These are phyloP conservation scores for Stentor coeruleus DNA, from an alignment of 73 alveolate species.

Conservation along the genomic window DNA sequence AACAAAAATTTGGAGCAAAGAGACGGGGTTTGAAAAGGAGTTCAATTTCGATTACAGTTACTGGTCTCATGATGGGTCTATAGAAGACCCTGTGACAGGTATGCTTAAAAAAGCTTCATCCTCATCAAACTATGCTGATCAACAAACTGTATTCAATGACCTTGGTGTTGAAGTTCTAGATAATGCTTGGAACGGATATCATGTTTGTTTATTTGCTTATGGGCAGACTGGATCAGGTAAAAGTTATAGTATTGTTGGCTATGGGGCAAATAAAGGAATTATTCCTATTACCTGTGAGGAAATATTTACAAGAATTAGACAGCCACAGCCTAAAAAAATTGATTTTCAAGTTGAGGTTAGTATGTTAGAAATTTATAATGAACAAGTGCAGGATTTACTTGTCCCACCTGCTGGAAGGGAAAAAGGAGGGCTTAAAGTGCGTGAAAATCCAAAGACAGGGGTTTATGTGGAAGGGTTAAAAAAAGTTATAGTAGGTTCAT, in stretches of 20 bases:
- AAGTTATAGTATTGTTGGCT: constrained; percentile 98
- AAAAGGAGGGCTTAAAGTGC: constrained; percentile 86
- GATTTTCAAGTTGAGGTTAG: constrained; percentile 63
- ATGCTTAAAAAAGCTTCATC: constrained; percentile 6
- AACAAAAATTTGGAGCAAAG: constrained; percentile 28
- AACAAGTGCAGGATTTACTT: constrained; percentile 92
- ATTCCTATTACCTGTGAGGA: constrained; percentile 98
- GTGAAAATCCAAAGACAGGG: constrained; percentile 87
- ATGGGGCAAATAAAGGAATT: constrained; percentile 97
- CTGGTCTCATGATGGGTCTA: constrained; percentile 99
- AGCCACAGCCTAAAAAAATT: constrained; percentile 39
- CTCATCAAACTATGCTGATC: constrained; percentile 88
- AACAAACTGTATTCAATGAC: constrained; percentile 81
- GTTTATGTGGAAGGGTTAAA: constrained; percentile 91
- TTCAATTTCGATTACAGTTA: constrained; percentile 96
- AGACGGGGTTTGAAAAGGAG: constrained; percentile 49
- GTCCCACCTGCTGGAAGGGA: constrained; percentile 77
- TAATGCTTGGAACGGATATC: constrained; percentile 98
- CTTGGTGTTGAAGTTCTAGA: constrained; percentile 73
- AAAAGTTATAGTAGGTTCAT: constrained; percentile 86
- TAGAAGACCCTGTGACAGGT: constrained; percentile 35
- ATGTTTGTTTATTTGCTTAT: constrained; percentile 98
- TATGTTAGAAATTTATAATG: constrained; percentile 98
- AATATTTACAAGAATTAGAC: constrained; percentile 77
- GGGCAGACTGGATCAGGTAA: constrained; percentile 92